These are phyloP conservation scores for Leucocoprinus sp. DNA, from an alignment of 768 basidiomycete species.

Conservation along the genomic window DNA sequence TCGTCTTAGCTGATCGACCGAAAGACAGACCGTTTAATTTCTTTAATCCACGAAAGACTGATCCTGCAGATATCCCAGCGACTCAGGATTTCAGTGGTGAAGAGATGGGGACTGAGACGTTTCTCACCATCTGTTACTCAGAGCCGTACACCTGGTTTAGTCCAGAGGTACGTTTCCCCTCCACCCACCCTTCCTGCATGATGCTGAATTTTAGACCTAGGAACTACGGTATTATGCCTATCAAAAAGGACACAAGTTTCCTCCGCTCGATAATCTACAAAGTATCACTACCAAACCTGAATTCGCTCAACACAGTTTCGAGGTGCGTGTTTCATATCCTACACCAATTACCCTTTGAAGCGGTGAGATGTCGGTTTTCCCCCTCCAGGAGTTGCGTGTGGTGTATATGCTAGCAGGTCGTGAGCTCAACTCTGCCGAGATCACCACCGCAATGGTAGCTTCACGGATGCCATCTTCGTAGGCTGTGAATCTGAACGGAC, in stretches of 20 bases:
- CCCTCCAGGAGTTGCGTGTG: slow-evolving; percentile 13
- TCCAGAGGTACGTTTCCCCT: slow-evolving; percentile 11
- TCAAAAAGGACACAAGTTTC: slow-evolving; percentile 3
- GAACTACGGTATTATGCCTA: slow-evolving; percentile 14
- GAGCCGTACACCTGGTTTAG: slow-evolving; percentile 13
- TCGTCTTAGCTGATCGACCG: slow-evolving; percentile 9
- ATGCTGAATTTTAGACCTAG: background rate
- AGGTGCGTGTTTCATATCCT: slow-evolving; percentile 9
- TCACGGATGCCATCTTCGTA: background rate
- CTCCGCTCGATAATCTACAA: slow-evolving; percentile 8
- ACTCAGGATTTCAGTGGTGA: slow-evolving; percentile 11
- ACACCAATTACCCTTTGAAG: background rate
- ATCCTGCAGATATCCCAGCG: slow-evolving; percentile 11
- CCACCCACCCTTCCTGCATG: background rate
- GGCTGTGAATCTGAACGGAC: too few species aligned
- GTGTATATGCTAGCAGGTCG: slow-evolving; percentile 11
- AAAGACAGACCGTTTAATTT: background rate
- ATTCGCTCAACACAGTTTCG: slow-evolving; percentile 14
- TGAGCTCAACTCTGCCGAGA: slow-evolving; percentile 13
- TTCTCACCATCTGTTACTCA: slow-evolving; percentile 9
- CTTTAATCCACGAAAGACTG: background rate
- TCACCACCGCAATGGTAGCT: slow-evolving; percentile 3
- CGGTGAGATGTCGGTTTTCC: background rate
- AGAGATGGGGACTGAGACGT: slow-evolving; percentile 12
- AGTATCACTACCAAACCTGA: slow-evolving; percentile 9